Conservation (phyloP, 2,329 filamentous ascomycete species). For the Cladosporium sp. region DNA sequence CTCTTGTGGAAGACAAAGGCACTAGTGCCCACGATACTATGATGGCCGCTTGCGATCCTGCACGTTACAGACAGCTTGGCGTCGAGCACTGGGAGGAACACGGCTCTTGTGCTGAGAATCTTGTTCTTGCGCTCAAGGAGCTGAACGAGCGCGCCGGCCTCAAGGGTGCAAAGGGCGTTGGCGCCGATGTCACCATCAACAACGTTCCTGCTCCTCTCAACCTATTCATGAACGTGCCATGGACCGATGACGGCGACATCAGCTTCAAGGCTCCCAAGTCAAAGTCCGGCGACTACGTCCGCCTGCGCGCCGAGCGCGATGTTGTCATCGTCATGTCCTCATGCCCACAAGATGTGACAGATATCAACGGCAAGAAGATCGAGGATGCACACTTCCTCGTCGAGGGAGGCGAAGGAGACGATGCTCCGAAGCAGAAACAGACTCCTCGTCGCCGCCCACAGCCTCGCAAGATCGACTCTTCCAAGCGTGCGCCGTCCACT, state of each 20-base stretch:
- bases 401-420: conserved; percentile 34
- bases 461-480: conserved; percentile 26
- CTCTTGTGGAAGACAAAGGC: conserved; percentile 47
- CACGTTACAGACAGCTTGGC: conserved; percentile 43
- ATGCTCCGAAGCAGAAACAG: conserved; percentile 25
- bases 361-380: conserved; percentile 44
- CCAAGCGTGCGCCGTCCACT: conserved; percentile 20
- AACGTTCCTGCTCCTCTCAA: conserved; percentile 49
- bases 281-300: conserved; percentile 46
- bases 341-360: conserved; percentile 48
- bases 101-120: conserved; percentile 51
- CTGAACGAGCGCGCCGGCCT: conserved; percentile 49
- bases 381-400: conserved; percentile 48
- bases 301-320: conserved; percentile 46
- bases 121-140: conserved; percentile 50
- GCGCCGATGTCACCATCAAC: conserved; percentile 51
- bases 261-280: conserved; percentile 44
- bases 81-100: conserved; percentile 48
- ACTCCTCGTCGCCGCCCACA: conserved; percentile 26
- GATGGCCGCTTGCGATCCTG: conserved; percentile 50
- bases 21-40: conserved; percentile 50
- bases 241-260: conserved; percentile 42
- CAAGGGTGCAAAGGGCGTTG: conserved; percentile 48
- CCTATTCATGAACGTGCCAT: conserved; percentile 51
- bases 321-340: conserved; percentile 50